phyloP scores from a whole-genome alignment of 1,284 basidiomycete genomes.

The Trametes versicolor region DNA sequence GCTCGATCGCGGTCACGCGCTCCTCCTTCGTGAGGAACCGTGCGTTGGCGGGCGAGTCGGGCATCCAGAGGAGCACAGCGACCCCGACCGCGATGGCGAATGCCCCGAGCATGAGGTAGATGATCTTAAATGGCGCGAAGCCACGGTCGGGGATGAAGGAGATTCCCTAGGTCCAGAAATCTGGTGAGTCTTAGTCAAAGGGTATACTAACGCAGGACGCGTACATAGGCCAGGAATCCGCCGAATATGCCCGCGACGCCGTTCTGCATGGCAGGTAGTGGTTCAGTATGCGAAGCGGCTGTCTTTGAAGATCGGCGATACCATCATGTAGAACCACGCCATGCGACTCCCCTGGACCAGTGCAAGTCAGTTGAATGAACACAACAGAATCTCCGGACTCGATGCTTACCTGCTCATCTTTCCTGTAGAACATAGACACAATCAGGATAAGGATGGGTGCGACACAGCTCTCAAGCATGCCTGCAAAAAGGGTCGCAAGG shows the following conservation, averaged over 20 bases:
- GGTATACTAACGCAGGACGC: neutral
- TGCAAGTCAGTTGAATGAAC: neutral
- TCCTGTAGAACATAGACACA: slow-evolving; percentile 77
- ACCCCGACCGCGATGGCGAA: slow-evolving; percentile 69
- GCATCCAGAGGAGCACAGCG: slow-evolving; percentile 68
- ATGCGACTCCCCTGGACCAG: slow-evolving; percentile 59
- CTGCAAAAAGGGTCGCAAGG: slow-evolving; percentile 42
- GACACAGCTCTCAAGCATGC: slow-evolving; percentile 74
- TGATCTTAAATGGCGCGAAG: slow-evolving; percentile 67
- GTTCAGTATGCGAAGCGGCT: neutral
- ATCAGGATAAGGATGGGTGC: slow-evolving; percentile 71
- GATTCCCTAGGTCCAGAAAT: slow-evolving; percentile 49
- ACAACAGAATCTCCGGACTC: neutral
- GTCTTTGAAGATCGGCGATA: slow-evolving; percentile 28
- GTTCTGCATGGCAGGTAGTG: slow-evolving; percentile 31
- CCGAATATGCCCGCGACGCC: slow-evolving; percentile 68
- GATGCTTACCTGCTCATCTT: slow-evolving; percentile 67
- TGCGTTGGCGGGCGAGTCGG: slow-evolving; percentile 73
- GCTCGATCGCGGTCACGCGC: slow-evolving; percentile 69
- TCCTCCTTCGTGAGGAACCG: slow-evolving; percentile 68
- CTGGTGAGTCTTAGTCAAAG: neutral
- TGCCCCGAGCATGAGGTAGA: slow-evolving; percentile 72
- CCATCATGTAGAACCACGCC: slow-evolving; percentile 78
- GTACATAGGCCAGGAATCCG: slow-evolving; percentile 68
- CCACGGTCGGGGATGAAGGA: slow-evolving; percentile 61